Percentiles rank a stretch among this genome's conserved stretches.
phyloP scores from a whole-genome alignment of 225 moss, liverwort and hornwort genomes.

The Thuidium tamariscinum region DNA sequence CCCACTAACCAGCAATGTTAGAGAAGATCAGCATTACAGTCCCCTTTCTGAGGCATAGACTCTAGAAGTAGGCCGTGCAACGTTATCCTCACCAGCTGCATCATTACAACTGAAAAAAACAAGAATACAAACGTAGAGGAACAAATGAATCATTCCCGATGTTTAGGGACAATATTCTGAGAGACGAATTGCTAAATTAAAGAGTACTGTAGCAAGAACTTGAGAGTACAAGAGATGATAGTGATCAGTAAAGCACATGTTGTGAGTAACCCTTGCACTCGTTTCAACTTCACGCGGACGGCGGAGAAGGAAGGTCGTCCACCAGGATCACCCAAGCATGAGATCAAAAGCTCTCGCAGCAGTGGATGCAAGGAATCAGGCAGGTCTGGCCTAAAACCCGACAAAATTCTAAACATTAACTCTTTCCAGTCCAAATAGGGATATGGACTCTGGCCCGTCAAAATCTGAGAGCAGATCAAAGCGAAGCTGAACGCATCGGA shows the following conservation, averaged over 20 bases:
- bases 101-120: not conserved
- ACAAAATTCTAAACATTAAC: not conserved
- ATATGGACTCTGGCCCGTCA: not conserved
- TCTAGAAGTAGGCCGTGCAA: not conserved
- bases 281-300: not conserved
- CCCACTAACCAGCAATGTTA: not conserved
- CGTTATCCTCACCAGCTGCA: not conserved
- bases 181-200: not conserved
- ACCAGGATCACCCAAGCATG: not conserved
- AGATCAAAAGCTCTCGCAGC: not conserved
- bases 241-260: not conserved
- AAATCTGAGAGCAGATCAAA: not conserved
- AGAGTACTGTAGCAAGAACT: not conserved
- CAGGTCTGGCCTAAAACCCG: not conserved
- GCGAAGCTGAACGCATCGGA: slow-evolving; percentile 25
- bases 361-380: not conserved
- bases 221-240: not conserved
- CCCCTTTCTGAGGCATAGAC: not conserved
- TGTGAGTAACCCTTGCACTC: not conserved
- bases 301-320: not conserved
- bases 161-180: not conserved
- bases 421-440: not conserved
- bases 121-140: not conserved
- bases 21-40: not conserved
- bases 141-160: not conserved